Evolutionary conservation across 345 rosid species (phyloP).

Genomic region (Erodium maritimum): DNA sequence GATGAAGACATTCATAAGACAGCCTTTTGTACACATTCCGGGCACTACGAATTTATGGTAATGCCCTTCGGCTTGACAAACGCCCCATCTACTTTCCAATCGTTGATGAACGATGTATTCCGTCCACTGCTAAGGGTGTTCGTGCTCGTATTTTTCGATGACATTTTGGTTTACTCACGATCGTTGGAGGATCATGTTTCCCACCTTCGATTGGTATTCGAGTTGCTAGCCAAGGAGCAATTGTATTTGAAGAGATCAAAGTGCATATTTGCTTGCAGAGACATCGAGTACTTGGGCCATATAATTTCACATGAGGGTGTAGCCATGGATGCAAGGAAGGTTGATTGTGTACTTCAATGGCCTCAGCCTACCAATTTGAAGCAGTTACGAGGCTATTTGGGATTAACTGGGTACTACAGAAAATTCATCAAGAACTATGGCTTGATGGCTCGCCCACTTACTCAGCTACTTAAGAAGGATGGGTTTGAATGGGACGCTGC

Average conservation of each 20-base stretch:
- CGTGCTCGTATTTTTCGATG: not conserved
- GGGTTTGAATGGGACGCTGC: not conserved
- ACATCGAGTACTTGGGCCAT: not conserved
- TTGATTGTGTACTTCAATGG: not conserved
- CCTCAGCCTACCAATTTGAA: not conserved
- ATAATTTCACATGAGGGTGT: not conserved
- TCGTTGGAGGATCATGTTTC: not conserved
- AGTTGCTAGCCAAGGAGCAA: not conserved
- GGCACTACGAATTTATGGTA: not conserved
- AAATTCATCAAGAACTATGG: too few relatives aligned
- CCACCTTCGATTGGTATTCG: not conserved
- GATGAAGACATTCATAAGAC: too few relatives aligned
- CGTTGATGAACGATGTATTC: not conserved
- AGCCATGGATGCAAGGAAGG: not conserved
- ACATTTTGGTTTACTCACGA: not conserved
- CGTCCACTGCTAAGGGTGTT: not conserved
- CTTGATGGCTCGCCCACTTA: too few relatives aligned
- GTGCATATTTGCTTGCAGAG: too few relatives aligned
- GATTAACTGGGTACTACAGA: too few relatives aligned
- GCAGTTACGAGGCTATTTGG: not conserved
- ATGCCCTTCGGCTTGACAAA: not conserved
- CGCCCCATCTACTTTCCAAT: not conserved
- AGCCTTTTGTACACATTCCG: not conserved
- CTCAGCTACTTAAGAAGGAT: too few relatives aligned
- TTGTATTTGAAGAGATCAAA: not conserved